These are phyloP conservation scores for Magnaporthales sp. DNA, from an alignment of 2,329 filamentous ascomycete genomes.

Conservation along the genomic window DNA sequence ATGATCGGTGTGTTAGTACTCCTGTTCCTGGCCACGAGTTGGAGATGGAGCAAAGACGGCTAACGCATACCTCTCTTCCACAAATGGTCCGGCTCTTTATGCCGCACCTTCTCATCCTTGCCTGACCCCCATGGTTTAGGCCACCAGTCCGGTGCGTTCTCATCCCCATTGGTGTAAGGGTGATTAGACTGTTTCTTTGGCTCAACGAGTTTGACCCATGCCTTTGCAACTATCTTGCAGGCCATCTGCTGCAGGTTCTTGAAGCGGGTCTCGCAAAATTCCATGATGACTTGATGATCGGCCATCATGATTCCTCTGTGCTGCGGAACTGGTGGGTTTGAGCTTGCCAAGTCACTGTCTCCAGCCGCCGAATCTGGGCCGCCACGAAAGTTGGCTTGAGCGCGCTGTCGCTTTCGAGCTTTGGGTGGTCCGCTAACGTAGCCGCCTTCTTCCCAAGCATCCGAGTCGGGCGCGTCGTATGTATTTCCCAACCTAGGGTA, in stretches of 20 bases:
- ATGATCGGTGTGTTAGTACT: background rate
- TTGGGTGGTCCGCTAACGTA: background rate
- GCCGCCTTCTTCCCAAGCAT: background rate
- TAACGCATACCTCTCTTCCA: constrained; percentile 50
- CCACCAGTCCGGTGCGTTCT: constrained; percentile 60
- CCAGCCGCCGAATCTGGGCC: background rate
- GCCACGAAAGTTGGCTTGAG: background rate
- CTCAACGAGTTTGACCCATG: constrained; percentile 66
- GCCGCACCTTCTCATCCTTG: constrained; percentile 47
- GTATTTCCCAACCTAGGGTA: background rate
- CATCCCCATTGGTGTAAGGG: constrained; percentile 59
- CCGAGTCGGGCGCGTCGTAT: background rate
- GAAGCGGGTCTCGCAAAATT: constrained; percentile 53
- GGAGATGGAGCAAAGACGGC: constrained; percentile 7
- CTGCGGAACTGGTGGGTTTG: constrained; percentile 9
- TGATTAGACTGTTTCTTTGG: constrained; percentile 70
- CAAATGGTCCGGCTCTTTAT: constrained; percentile 68
- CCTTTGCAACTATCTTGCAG: constrained; percentile 65
- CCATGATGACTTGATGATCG: constrained; percentile 43
- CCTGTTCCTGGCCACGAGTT: background rate
- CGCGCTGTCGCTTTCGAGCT: background rate
- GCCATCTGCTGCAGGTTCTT: constrained; percentile 61
- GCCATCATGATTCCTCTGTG: constrained; percentile 36
- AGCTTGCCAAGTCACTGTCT: background rate
- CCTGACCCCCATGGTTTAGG: constrained; percentile 44